Percentiles rank a stretch among this genome's conserved stretches.
These are phyloP conservation scores for Arthrinium puccinioides DNA, from an alignment of 2,329 filamentous ascomycete genomes.

Conservation along the genomic window DNA sequence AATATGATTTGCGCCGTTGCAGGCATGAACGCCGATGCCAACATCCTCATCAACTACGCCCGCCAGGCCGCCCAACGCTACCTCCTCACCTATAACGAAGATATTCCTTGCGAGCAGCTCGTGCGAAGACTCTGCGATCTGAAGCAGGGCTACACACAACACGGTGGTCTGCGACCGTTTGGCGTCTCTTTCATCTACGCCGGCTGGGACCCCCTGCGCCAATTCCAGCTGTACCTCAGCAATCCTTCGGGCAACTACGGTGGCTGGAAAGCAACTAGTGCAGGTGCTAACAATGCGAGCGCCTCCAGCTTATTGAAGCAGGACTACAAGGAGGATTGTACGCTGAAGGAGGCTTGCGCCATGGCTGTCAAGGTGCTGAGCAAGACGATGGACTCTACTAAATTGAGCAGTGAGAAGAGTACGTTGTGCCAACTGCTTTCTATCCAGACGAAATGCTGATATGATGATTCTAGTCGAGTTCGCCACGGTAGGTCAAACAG, in stretches of 20 bases:
- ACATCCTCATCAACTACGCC: conserved; percentile 99
- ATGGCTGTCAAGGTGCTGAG: conserved; percentile 98
- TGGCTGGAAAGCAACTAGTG: conserved; percentile 97
- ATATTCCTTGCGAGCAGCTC: conserved; percentile 98
- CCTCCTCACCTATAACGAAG: conserved; percentile 98
- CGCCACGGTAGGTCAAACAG: conserved; percentile 92
- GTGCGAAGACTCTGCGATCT: conserved; percentile 94
- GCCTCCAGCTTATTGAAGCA: conserved; percentile 97
- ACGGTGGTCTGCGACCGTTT: conserved; percentile 95
- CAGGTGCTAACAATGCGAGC: conserved; percentile 95
- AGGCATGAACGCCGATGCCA: conserved; percentile 98
- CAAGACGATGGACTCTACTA: conserved; percentile 99
- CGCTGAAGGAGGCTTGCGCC: conserved; percentile 90
- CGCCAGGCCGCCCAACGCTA: conserved; percentile 95
- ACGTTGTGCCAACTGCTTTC: conserved; percentile 30
- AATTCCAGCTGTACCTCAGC: conserved; percentile 99
- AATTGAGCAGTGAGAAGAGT: conserved; percentile 99
- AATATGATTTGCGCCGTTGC: conserved; percentile 99
- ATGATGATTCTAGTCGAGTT: conserved; percentile 68
- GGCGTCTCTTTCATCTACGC: conserved; percentile 99
- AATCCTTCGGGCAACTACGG: conserved; percentile 99
- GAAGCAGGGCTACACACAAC: conserved; percentile 98
- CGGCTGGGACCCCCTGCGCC: conserved; percentile 88
- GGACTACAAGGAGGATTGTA: conserved; percentile 98
- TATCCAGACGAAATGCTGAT: conserved; percentile 14